Evolutionary conservation across 2,329 filamentous ascomycete species (phyloP), one percentile per base, ranked within the genome.

Genomic region (Tothia fuscella): DNA sequence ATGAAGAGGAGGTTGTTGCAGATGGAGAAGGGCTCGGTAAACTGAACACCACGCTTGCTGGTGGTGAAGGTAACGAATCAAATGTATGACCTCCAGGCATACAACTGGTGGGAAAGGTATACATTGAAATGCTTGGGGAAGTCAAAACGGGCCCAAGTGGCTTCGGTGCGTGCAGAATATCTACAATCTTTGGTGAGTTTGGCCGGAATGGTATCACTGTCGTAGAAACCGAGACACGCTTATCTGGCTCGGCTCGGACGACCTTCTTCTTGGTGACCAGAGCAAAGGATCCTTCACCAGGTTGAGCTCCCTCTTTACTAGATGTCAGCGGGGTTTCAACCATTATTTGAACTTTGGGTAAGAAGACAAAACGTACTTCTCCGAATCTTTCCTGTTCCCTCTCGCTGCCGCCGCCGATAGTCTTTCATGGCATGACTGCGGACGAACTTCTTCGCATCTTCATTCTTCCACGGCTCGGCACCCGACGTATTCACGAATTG

Each of bases 381-480:
- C 33, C n/a, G n/a, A n/a, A 33, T 35, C n/a, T 38, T 43, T 24
- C 24, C 31, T 17, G 37, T 43, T 6, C 24, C 22, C 24, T 43
- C 41, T 7, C 41, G 41, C 32, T 43, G 33, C 6, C 31, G 17
- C 13, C 41, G 13, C 6, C 41, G 29, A n/a, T 29, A 43, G 21
- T 43, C 31, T 14, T 38, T 36, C 41, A 43, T 43, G 7, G 41
- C 41, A 43, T 43, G 41, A 2, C 32, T 37, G 7, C 41, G 31
- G 19, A 43, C 41, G 22, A 43, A 29, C 16, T 34, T 32, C 33
- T 43, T 43, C 14, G 32, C 22, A 22, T 43, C 41, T 16, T 38
- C 30, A 28, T 43, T 43, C n/a, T 43, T 43, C 41, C 41, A 43
- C 31, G 41, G 24, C 33, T 43, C 41, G 4, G 41, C 22, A 6